Evolutionary conservation across 2,329 filamentous ascomycete species (phyloP), one percentile per base, ranked within the genome.

Genomic region (Claviceps sp.): DNA sequence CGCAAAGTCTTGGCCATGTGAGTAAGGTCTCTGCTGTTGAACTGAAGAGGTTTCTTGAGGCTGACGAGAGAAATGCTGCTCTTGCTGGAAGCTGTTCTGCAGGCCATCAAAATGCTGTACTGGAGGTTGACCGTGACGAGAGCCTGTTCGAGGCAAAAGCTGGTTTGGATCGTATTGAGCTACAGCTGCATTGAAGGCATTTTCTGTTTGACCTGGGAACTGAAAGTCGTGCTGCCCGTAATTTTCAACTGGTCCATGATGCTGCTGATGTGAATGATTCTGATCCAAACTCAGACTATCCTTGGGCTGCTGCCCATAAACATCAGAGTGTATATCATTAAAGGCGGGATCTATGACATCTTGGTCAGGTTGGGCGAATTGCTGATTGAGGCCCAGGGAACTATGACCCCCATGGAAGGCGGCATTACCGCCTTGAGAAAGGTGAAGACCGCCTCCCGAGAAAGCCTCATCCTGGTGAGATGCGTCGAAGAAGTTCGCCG

Each of bases 311-410:
- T 70, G 67, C 9, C 57, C 57, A 50, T 69, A 72, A 24, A 70
- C 50, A 38, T 68, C 67, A 14, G 67, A 59, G 41, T 69, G 65
- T 9, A 71, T 61, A 52, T 64, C 63, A 57, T 60, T 58, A 47
- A 71, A 69, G 34, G 63, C 60, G 42, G 68, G 62, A 52, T 71
- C 64, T 42, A 71, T 60, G 46, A 65, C 62, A 53, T 70, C 67
- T 54, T 66, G 62, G 41, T 57, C 57, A 14, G 64, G 54, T 34
- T 65, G 63, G 43, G 62, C 57, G 53, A 63, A 72, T 42, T 65
- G 66, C 50, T 67, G 65, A 50, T 61, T 61, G 50, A 69, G 53
- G 7, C 60, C 58, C 42, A 70, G 51, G 3, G 62, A 55, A 41
- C 60, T 61, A 51, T 69, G 67, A 18, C 58, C 56, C 11, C 57